Conservation (phyloP, 2,329 filamentous ascomycete genomes). For the Trichoderma endophyticum region DNA sequence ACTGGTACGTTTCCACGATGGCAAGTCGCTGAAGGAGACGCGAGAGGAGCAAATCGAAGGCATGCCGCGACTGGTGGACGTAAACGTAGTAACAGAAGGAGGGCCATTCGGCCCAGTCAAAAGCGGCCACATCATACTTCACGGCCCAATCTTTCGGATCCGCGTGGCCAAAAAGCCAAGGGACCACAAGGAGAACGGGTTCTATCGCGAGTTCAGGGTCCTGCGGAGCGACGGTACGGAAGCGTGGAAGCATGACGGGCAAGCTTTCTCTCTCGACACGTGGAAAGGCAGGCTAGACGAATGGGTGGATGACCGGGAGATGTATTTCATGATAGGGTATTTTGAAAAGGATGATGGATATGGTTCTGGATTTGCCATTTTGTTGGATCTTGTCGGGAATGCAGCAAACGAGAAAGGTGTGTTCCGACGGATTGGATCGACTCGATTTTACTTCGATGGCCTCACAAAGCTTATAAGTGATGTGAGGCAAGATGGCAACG, state of each 20-base stretch:
- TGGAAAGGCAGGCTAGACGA: background rate
- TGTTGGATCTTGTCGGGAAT: background rate
- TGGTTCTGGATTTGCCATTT: background rate
- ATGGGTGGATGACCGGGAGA: slow-evolving; percentile 1
- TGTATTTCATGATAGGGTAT: slow-evolving; percentile 3
- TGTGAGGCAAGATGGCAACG: background rate
- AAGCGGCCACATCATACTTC: background rate
- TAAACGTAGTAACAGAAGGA: background rate
- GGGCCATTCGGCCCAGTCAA: background rate
- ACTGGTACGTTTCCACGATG: background rate
- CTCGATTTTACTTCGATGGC: background rate
- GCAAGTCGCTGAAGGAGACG: background rate
- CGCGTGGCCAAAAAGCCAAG: background rate
- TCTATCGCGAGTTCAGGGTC: background rate
- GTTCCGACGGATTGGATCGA: slow-evolving; percentile 1
- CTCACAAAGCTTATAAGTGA: background rate
- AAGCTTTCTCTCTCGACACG: background rate
- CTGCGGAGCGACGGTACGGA: background rate
- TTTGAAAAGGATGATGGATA: background rate
- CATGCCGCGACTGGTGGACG: slow-evolving; percentile 2
- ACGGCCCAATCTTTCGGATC: slow-evolving; percentile 7
- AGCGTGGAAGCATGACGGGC: background rate
- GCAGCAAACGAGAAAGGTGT: background rate
- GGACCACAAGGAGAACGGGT: background rate
- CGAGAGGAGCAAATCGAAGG: background rate